Conservation (phyloP, 257 asterid species). For the Solanum neorickii region DNA sequence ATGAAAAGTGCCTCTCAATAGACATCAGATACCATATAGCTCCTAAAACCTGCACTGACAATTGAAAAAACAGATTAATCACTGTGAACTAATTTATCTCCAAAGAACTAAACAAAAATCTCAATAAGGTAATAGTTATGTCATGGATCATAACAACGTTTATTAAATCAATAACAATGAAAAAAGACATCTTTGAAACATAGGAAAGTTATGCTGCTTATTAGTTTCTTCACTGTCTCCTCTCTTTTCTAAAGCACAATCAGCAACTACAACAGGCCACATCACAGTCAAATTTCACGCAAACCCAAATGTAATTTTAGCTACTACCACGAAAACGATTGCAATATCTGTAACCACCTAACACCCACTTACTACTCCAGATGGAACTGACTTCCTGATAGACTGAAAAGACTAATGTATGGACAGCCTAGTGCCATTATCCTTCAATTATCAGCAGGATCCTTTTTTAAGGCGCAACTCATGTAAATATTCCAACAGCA, state of each 20-base stretch:
- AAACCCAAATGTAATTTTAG: not conserved
- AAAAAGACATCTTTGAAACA: not conserved
- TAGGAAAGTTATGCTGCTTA: not conserved
- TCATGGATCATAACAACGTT: not conserved
- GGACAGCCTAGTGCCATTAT: not conserved
- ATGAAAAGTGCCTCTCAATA: conserved; percentile 54
- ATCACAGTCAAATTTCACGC: not conserved
- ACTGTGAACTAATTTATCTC: not conserved
- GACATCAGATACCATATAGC: conserved; percentile 81
- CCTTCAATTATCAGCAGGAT: not conserved
- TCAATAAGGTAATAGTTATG: not conserved
- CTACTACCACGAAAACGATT: not conserved
- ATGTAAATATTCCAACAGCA: not conserved
- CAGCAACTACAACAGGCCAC: not conserved
- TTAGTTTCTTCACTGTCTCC: not conserved
- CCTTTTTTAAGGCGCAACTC: not conserved
- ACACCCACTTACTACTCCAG: not conserved
- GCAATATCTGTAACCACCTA: not conserved
- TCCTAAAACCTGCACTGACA: conserved; percentile 49
- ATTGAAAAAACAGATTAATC: not conserved
- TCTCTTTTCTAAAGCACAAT: not conserved
- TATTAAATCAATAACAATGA: not conserved
- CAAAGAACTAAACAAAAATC: not conserved
- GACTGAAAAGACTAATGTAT: not conserved
- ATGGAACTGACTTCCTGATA: not conserved